Base-by-base conservation (phyloP, 768 basidiomycete genomes). In the Lactarius quietus region DNA sequence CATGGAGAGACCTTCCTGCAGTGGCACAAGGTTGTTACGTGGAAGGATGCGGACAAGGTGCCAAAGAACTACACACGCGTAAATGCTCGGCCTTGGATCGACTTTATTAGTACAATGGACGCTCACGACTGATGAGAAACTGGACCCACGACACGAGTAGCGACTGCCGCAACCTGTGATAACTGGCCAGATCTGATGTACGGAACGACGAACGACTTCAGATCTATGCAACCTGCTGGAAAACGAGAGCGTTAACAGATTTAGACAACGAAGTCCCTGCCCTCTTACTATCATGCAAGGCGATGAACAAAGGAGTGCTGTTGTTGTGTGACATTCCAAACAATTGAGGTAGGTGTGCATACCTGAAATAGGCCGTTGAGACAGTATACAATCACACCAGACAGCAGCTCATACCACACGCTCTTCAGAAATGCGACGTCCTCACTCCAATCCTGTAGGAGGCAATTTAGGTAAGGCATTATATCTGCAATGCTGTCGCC, bases 401-500 rank as follows among this genome's bases (percentile, higher is more conserved):
- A 17, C 53, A 28, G 26, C 2, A 18, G 28, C 15, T 45, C 62
- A 15, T 48, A 63, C 62, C 62, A 63, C 9, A 38, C 36, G 18
- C 54, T 63, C 55, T 63, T 57, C 41, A 63, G 39, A 20, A 63
- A 63, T 31, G 62, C 54, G 12, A 63, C 17, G 29, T 63, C 62
- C n/a, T 63, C 28, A 4, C 33, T 33, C 31, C 62, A 26, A 14
- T 26, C 14, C 62, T 63, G 54, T 33, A 17, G 15, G 28, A 23
- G 29, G 39, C 54, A 28, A 12, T 39, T 28, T 63, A 45, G 29
- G n/a, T 14, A 6, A 38, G 4, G n/a, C 33, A 17, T 14, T 15
- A n/a, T 31, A 31, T 54, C 29, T 4, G 53, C 53, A 54, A 20
- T 18, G 15, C 6, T 54, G 4, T 14, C 36, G 36, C 18, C n/a